Conservation (phyloP, 768 basidiomycete genomes). For the Trametes meyenii region DNA sequence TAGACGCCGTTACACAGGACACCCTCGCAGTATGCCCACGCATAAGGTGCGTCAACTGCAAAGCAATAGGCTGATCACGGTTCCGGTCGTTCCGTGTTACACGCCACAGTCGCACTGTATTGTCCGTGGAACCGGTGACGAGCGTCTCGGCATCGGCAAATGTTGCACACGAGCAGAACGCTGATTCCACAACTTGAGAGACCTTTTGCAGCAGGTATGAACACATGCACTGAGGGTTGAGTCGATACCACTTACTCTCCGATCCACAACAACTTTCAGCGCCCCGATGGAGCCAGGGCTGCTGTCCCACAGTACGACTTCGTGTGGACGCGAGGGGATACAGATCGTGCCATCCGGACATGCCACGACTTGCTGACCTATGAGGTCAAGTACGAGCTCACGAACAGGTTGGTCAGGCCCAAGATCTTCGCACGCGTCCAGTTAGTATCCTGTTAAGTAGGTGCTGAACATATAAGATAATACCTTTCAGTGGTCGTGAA, state of each 20-base stretch:
- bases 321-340: slow-evolving; percentile 63
- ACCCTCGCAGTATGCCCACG: slow-evolving; percentile 77
- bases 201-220: slow-evolving; percentile 43
- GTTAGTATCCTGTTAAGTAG: neutral
- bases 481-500: slow-evolving; percentile 59
- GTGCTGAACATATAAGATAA: neutral
- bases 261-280: slow-evolving; percentile 64
- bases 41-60: slow-evolving; percentile 70
- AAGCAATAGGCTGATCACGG: slow-evolving; percentile 35
- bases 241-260: slow-evolving; percentile 47
- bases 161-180: slow-evolving; percentile 69
- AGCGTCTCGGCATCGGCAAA: slow-evolving; percentile 77
- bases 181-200: slow-evolving; percentile 77
- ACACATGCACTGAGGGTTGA: neutral
- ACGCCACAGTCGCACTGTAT: slow-evolving; percentile 88
- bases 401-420: slow-evolving; percentile 50
- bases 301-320: slow-evolving; percentile 69
- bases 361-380: slow-evolving; percentile 63
- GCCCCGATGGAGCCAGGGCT: slow-evolving; percentile 46
- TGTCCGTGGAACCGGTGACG: slow-evolving; percentile 80
- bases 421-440: slow-evolving; percentile 42
- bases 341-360: slow-evolving; percentile 60
- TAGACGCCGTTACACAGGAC: slow-evolving; percentile 68
- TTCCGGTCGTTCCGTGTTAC: slow-evolving; percentile 39
- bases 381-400: slow-evolving; percentile 56